Evolutionary conservation across 2,329 filamentous ascomycete species (phyloP), one percentile per base, ranked within the genome.

Genomic region (Colletotrichum endophyticum): DNA sequence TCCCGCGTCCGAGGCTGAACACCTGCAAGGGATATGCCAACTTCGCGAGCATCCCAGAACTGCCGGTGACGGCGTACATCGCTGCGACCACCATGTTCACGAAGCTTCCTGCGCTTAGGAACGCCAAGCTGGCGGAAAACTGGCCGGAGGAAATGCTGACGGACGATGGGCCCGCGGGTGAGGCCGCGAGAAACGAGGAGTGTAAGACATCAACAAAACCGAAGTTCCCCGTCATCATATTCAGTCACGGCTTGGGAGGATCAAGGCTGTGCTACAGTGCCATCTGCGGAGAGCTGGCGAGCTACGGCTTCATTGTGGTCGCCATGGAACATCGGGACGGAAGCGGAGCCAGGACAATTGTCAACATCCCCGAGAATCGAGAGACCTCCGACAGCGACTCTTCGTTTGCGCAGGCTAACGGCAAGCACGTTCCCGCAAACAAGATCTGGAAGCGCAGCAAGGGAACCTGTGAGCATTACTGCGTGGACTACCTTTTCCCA

Each of bases 311-410:
- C 79, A 85, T 94, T 1, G 91, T 94, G 0, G 89, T 92, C 39
- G 91, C 92, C 0, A 80, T 94, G 28, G 92, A 94, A 82, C 92
- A 94, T 81, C 84, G 92, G 32, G 92, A 94, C 80, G 92, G 92
- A 1, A 92, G 90, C 72, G 91, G 91, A 5, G 91, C 92, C 6
- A 85, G 92, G 64, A 91, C 90, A 0, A 91, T 90, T 75, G 87
- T 94, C 73, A 94, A 93, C 79, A 87, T 92, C 62, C 85, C 87
- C 0, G 84, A 85, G 64, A 80, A 85, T 25, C 84, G 82, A 5
- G 83, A 84, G 36, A 81, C 85, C 1, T 81, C 81, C 8, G 80
- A 83, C 7, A 81, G 81, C 11, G 80, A 81, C 27, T 80, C 80
- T 2, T 82, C 78, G 25, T 82, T 83, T 2, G 80, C 81, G 8